Conservation (phyloP, 1,284 basidiomycete species). For the Apiotrichum laibachii region DNA sequence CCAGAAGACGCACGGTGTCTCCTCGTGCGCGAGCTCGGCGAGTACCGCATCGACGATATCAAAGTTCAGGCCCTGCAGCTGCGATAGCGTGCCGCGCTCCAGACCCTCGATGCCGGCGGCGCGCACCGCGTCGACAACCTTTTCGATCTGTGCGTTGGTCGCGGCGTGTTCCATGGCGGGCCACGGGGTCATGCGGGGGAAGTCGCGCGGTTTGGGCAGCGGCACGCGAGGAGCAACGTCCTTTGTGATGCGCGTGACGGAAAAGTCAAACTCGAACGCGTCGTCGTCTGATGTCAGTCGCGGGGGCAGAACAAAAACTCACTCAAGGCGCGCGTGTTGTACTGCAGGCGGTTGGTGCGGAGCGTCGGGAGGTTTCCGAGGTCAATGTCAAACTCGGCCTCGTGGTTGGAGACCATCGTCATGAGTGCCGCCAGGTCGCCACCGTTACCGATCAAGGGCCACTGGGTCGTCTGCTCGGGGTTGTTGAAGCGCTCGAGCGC, state of each 20-base stretch:
- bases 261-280: slow-evolving; percentile 38
- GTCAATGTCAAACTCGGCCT: slow-evolving; percentile 39
- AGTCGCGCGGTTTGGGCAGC: slow-evolving; percentile 6
- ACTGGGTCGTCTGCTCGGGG: slow-evolving; percentile 40
- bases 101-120: slow-evolving; percentile 27
- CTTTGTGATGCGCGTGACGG: background rate
- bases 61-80: slow-evolving; percentile 9
- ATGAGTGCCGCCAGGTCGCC: slow-evolving; percentile 43
- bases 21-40: slow-evolving; percentile 21
- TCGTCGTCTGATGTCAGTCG: slow-evolving; percentile 34
- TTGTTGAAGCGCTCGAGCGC: slow-evolving; percentile 61
- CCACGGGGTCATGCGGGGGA: slow-evolving; percentile 10
- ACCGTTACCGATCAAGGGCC: slow-evolving; percentile 33
- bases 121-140: slow-evolving; percentile 19
- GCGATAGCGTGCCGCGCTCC: slow-evolving; percentile 13
- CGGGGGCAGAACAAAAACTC: background rate
- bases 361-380: slow-evolving; percentile 27
- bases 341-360: slow-evolving; percentile 23
- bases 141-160: slow-evolving; percentile 1
- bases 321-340: slow-evolving; percentile 45
- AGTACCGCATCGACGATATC: slow-evolving; percentile 18
- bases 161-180: background rate
- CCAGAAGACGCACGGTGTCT: slow-evolving; percentile 62
- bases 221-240: background rate
- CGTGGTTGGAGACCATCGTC: slow-evolving; percentile 39